Conservation (phyloP, 768 basidiomycete species). For the Leucosporidium yakuticum region DNA sequence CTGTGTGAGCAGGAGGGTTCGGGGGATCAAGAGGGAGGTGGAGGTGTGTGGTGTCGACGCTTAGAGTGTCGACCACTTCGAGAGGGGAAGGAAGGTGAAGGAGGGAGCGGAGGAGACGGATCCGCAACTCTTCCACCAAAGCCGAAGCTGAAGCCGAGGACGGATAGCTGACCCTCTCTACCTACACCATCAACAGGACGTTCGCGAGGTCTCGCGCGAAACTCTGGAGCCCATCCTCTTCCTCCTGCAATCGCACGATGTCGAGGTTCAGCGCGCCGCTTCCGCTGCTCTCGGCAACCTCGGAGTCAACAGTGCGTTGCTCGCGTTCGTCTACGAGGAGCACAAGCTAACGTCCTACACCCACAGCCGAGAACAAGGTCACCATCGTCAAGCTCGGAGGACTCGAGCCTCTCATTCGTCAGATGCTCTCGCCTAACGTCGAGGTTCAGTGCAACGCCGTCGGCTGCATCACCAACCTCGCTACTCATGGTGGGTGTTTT, state of each 20-base stretch:
- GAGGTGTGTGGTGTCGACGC: too few relatives aligned
- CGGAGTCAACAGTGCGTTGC: constrained; percentile 78
- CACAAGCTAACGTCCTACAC: not conserved
- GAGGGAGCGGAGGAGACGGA: too few relatives aligned
- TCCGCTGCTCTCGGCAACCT: constrained; percentile 95
- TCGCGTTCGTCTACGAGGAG: not conserved
- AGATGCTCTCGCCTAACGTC: constrained; percentile 98
- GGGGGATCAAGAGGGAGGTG: too few relatives aligned
- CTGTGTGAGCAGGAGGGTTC: too few relatives aligned
- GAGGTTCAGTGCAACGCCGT: constrained; percentile 99
- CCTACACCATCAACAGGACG: constrained; percentile 53
- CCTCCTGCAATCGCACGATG: constrained; percentile 92
- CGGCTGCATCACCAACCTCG: constrained; percentile 96
- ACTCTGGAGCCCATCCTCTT: constrained; percentile 98
- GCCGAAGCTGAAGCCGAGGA: too few relatives aligned
- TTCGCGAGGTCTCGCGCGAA: constrained; percentile 89
- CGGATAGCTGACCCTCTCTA: not conserved
- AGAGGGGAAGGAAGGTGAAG: too few relatives aligned
- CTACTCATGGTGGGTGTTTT: constrained; percentile 74
- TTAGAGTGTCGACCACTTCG: too few relatives aligned
- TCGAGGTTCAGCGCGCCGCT: constrained; percentile 96
- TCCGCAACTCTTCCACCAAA: too few relatives aligned
- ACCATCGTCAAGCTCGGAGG: constrained; percentile 97
- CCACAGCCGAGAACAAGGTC: constrained; percentile 90
- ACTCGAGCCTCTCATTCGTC: constrained; percentile 92